Percentiles rank a stretch among this genome's conserved stretches.
These are phyloP conservation scores for Cupressus sempervirens DNA, from an alignment of 75 land plant species.

Conservation along the genomic window DNA sequence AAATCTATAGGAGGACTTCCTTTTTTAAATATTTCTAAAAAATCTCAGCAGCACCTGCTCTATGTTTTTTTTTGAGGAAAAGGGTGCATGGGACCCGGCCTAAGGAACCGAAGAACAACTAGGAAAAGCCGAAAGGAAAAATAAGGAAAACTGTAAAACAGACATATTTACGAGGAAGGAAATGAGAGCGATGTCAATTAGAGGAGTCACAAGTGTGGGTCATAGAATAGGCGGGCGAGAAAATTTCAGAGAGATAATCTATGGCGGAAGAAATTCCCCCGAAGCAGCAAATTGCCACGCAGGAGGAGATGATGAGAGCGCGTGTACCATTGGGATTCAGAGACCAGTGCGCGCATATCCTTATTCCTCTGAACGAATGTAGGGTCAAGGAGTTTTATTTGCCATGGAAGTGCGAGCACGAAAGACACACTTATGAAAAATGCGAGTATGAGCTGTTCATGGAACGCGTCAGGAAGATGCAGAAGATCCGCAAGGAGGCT, in stretches of 20 bases:
- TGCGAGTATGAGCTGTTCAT: conserved; percentile 89
- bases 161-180: not conserved
- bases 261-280: conserved; percentile 41
- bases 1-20: too few relatives aligned
- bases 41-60: too few relatives aligned
- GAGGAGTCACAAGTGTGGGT: too few relatives aligned
- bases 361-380: conserved; percentile 95
- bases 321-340: conserved; percentile 61
- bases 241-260: too few relatives aligned
- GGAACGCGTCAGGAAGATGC: conserved; percentile 76
- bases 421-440: conserved; percentile 86
- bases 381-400: conserved; percentile 57
- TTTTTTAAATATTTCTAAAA: too few relatives aligned
- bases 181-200: not conserved
- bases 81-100: too few relatives aligned
- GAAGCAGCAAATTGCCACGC: conserved; percentile 78
- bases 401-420: conserved; percentile 91
- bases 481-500: conserved; percentile 57
- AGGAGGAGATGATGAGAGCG: conserved; percentile 79
- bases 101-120: too few relatives aligned
- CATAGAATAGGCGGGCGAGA: too few relatives aligned
- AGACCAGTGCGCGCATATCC: conserved; percentile 83
- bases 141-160: too few relatives aligned
- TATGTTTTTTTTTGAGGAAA: too few relatives aligned
- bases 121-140: too few relatives aligned